Base-by-base conservation (phyloP, 2,329 filamentous ascomycete species). In the Ophiobolus disseminans region DNA sequence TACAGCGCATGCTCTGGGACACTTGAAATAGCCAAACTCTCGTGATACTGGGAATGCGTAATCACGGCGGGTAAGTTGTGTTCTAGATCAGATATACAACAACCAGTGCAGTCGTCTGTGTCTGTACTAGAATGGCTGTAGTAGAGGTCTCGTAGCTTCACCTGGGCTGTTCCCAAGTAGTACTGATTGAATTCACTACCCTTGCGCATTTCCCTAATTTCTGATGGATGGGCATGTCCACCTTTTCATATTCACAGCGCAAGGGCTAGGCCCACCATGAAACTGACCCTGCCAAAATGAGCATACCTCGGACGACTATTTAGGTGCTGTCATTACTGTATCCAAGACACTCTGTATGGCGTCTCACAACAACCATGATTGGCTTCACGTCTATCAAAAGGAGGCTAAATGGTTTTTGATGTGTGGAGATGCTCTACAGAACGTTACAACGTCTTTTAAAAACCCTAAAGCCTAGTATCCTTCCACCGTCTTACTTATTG, bases 21-120 rank as follows among this genome's bases (percentile, higher is more conserved):
- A 37, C 14, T 5, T 37, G 20, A 17, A 11, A 11, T 2, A 11
- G n/a, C 34, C n/a, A 37, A 14, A 14, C 8, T 14, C 11, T 23
- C n/a, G 5, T 37, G 6, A 16, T 37, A 37, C 10, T 37, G 17
- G 21, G n/a, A 37, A 41, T 6, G 14, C n/a, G 13, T 20, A 40
- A 58, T 46, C 2, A 58, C 23, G 30, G 46, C 30, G 13, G 52
- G 43, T 22, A 58, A 11, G 26, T 53, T 55, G 7, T 58, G 21
- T 41, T 58, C 40, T 37, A 53, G 5, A 38, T 55, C 17, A 17
- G 43, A 49, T 6, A 44, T 50, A 6, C 23, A 53, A 38, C 31
- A 58, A 14, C 48, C 16, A n/a, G 31, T 25, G 13, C 22, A 58
- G 20, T 58, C 17, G 6, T 55, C 17, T 5, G 20, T 16, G 21